Percentiles rank a stretch among this genome's conserved stretches.
phyloP scores from a whole-genome alignment of 352 stramenopile genomes.

The Globisporangium heterothallicum region DNA sequence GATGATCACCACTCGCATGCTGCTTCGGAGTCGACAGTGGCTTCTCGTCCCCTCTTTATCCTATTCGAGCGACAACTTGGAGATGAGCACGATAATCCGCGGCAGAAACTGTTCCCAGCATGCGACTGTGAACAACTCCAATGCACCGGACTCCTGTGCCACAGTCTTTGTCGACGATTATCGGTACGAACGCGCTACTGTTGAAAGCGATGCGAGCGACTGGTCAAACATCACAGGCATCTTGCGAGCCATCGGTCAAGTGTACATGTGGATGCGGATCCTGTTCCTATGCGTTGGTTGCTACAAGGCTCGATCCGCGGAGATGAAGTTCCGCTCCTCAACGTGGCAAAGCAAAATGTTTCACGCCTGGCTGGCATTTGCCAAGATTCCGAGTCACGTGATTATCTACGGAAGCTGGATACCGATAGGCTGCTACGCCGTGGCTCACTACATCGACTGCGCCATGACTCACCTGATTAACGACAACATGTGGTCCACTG shows the following conservation, averaged over 20 bases:
- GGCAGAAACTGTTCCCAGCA: conserved; percentile 15
- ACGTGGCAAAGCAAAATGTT: not conserved
- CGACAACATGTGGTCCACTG: conserved; percentile 17
- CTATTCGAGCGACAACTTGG: conserved; percentile 14
- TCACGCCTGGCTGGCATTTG: conserved; percentile 4
- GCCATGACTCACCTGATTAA: conserved; percentile 18
- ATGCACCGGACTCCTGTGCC: not conserved
- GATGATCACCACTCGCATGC: conserved; percentile 14
- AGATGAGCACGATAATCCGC: conserved; percentile 23
- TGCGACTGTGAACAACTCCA: not conserved
- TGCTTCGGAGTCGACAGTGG: conserved; percentile 16
- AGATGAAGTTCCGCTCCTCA: conserved; percentile 6
- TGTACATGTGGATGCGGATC: conserved; percentile 43
- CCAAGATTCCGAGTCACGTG: conserved; percentile 21
- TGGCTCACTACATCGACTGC: conserved; percentile 25
- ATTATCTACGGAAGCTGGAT: conserved; percentile 24
- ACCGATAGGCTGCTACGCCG: conserved; percentile 19
- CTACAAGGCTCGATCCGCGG: conserved; percentile 9
- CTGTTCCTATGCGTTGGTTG: conserved; percentile 17
- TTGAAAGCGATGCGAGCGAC: conserved; percentile 29
- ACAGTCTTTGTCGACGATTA: conserved; percentile 36
- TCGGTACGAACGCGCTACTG: conserved; percentile 40
- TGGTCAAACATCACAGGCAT: conserved; percentile 20
- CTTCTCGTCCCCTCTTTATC: not conserved
- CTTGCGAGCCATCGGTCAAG: conserved; percentile 26